Evolutionary conservation across 2,329 filamentous ascomycete species (phyloP).

Genomic region (Monilinia laxa): DNA sequence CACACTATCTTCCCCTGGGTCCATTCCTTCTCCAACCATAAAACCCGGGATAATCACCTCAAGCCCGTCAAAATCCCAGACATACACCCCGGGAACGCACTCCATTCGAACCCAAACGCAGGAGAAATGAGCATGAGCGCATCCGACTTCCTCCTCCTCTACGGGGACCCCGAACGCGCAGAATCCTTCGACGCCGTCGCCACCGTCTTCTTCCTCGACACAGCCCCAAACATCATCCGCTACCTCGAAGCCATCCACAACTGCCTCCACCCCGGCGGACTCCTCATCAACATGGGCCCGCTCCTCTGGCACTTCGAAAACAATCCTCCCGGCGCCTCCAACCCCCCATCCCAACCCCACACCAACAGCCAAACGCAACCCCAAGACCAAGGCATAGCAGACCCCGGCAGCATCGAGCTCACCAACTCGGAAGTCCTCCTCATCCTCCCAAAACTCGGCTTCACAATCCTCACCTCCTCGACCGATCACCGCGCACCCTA

Average conservation of each 20-base stretch:
- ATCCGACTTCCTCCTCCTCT: slow-evolving; percentile 88
- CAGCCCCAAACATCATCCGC: slow-evolving; percentile 85
- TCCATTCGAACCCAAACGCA: slow-evolving; percentile 43
- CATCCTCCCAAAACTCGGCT: slow-evolving; percentile 73
- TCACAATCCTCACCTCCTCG: slow-evolving; percentile 65
- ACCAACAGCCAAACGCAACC: slow-evolving; percentile 42
- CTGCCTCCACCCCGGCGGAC: slow-evolving; percentile 73
- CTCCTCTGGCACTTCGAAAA: slow-evolving; percentile 95
- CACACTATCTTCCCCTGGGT: slow-evolving; percentile 84
- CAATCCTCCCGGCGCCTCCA: slow-evolving; percentile 54
- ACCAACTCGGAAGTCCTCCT: slow-evolving; percentile 83
- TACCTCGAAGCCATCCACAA: slow-evolving; percentile 82
- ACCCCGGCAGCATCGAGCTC: slow-evolving; percentile 87
- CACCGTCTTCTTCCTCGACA: slow-evolving; percentile 95
- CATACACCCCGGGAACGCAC: slow-evolving; percentile 63
- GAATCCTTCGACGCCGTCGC: slow-evolving; percentile 76
- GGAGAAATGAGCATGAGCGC: slow-evolving; percentile 90
- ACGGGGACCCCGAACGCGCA: slow-evolving; percentile 62
- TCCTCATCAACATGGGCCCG: slow-evolving; percentile 89
- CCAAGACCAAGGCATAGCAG: slow-evolving; percentile 66
- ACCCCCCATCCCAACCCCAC: slow-evolving; percentile 41
- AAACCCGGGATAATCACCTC: slow-evolving; percentile 71
- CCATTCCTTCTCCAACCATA: slow-evolving; percentile 84
- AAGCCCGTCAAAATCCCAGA: slow-evolving; percentile 75
- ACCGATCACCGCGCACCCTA: slow-evolving; percentile 71